These are phyloP conservation scores for Silene noctiflora DNA, from an alignment of 179 eudicot species.

Conservation along the genomic window DNA sequence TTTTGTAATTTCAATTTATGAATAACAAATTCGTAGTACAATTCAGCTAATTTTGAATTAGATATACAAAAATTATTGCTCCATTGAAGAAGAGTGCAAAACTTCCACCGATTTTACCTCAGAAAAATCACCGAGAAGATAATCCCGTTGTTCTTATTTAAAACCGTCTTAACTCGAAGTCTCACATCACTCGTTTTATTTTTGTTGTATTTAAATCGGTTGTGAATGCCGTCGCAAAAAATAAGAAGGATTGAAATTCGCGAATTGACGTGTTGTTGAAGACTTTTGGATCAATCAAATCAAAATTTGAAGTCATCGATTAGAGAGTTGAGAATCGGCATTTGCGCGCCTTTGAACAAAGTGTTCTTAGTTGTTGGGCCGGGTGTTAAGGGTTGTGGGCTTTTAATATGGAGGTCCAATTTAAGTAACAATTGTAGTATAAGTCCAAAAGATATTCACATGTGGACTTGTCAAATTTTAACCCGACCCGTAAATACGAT, in stretches of 20 bases:
- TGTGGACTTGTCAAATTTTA: no score
- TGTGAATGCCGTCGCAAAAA: neutral
- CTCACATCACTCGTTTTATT: no score
- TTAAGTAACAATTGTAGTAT: no score
- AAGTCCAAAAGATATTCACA: no score
- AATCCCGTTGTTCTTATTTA: no score
- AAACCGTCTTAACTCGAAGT: no score
- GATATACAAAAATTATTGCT: neutral
- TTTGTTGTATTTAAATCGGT: no score
- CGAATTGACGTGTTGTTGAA: neutral
- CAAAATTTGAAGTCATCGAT: neutral
- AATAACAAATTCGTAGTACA: neutral
- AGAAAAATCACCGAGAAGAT: no score
- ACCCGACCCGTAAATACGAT: no score
- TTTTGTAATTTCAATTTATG: neutral
- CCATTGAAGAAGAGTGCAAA: neutral
- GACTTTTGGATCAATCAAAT: neutral
- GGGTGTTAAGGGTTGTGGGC: neutral
- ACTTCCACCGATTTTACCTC: neutral
- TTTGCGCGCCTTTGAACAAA: neutral
- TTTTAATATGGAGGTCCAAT: no score
- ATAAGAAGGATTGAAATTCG: neutral
- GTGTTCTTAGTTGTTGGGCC: neutral
- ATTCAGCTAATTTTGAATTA: neutral
- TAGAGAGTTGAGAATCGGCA: neutral